Conservation (phyloP, 2,329 filamentous ascomycete genomes). For the Scortechinia acanthostroma region DNA sequence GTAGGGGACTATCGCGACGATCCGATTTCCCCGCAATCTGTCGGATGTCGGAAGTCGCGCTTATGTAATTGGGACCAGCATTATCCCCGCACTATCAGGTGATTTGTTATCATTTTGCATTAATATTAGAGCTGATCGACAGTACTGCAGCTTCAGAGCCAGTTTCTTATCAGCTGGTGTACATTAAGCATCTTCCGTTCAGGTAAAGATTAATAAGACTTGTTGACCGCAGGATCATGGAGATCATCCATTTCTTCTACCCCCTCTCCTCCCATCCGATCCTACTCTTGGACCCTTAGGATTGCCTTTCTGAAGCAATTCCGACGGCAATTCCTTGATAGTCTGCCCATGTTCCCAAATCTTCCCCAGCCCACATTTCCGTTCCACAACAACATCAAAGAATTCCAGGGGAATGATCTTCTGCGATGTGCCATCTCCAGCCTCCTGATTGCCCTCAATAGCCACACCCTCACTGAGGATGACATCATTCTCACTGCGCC, state of each 20-base stretch:
- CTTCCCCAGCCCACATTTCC: neutral
- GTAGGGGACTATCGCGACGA: too few relatives aligned
- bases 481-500: conserved; percentile 1
- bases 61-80: too few relatives aligned
- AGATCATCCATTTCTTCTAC: too few relatives aligned
- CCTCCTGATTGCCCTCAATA: neutral
- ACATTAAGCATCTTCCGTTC: too few relatives aligned
- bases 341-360: neutral
- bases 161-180: too few relatives aligned
- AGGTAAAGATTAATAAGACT: too few relatives aligned
- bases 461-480: neutral
- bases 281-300: neutral
- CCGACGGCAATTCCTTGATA: neutral
- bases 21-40: neutral
- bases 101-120: too few relatives aligned
- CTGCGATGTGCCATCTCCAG: neutral
- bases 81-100: too few relatives aligned
- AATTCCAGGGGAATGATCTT: neutral
- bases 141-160: too few relatives aligned
- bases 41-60: neutral
- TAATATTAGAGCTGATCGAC: too few relatives aligned
- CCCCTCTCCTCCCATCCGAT: neutral
- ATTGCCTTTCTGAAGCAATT: neutral
- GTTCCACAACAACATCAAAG: conserved; percentile 2
- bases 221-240: too few relatives aligned